Evolutionary conservation across 306 rosid species (phyloP).

Genomic region (Parietaria judaica): DNA sequence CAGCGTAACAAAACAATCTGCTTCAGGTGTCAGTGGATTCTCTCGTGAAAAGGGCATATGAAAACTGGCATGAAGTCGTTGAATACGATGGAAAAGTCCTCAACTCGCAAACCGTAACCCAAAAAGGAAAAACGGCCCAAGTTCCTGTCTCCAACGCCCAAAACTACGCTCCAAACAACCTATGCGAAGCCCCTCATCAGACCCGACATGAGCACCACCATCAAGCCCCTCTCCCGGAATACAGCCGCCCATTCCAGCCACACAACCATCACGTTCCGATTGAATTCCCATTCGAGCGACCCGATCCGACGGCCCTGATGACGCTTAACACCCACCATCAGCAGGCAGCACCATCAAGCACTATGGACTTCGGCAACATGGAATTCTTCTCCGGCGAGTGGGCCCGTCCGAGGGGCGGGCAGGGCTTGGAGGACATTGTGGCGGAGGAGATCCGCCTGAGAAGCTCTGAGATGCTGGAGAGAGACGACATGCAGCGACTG

Average conservation of each 20-base stretch:
- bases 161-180: constrained; percentile 24
- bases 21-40: constrained; percentile 72
- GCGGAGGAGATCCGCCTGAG: constrained; percentile 70
- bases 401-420: constrained; percentile 44
- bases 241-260: constrained; percentile 33
- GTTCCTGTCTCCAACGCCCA: constrained; percentile 22
- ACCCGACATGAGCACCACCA: constrained; percentile 21
- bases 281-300: constrained; percentile 38
- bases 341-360: constrained; percentile 28
- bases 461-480: constrained; percentile 76
- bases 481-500: constrained; percentile 76
- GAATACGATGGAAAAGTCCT: constrained; percentile 70
- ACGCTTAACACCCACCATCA: constrained; percentile 27
- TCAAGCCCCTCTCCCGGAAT: constrained; percentile 25
- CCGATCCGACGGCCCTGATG: constrained; percentile 32
- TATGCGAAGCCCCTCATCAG: constrained; percentile 25
- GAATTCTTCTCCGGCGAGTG: constrained; percentile 47
- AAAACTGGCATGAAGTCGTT: constrained; percentile 71
- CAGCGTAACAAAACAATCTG: constrained; percentile 1
- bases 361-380: constrained; percentile 27
- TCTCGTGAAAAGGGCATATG: constrained; percentile 68
- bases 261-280: constrained; percentile 21
- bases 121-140: constrained; percentile 27
- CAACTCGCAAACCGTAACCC: constrained; percentile 27
- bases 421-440: constrained; percentile 58